Evolutionary conservation across 176 grass and related monocot genomes (phyloP), one percentile per base, ranked within the genome.

Genomic region (Ampelocalamus luodianensis): DNA sequence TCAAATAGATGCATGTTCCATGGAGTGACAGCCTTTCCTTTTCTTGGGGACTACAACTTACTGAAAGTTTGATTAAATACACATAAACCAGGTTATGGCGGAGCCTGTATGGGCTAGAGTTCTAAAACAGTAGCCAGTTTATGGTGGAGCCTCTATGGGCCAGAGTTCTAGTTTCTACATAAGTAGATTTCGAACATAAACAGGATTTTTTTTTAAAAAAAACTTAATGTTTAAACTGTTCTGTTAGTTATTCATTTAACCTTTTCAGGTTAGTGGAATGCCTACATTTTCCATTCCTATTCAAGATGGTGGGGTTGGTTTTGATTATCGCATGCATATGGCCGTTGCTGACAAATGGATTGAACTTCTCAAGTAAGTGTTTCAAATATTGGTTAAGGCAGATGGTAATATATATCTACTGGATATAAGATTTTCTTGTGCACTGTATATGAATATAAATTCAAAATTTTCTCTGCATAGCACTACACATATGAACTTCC

Each of bases 331-430:
- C 27, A 69, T 97, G 85, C 94, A 97, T 61, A 97, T 97, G 94
- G 94, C 94, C 79, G 80, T 97, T 43, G 66, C 94, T 38, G 94
- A 97, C 83, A 97, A 97, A 83, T 97, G 94, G 94, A 97, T 97
- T 77, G 94, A 97, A 78, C 77, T 97, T 66, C 81, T 97, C 66
- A 87, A 97, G 94, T 97, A 90, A 88, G 87, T 79, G 20, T 65
- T 82, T 83, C 29, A 58, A 54, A 83, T 79, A 5, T 76, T 77
- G 62, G 16, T 77, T 40, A 55, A 24, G 58, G 10, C 39, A 74
- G 14, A 60, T 75, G 50, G 4, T 20, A 66, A 53, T 45, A 56
- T 61, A 62, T 72, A 37, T 75, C 27, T 75, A 17, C 34, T 81
- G 38, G 23, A 49, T 43, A 68, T 36, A 76, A 58, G 48, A 51